Base-by-base conservation (phyloP, 495 filamentous ascomycete genomes). In the Lasiosphaeria miniovina region DNA sequence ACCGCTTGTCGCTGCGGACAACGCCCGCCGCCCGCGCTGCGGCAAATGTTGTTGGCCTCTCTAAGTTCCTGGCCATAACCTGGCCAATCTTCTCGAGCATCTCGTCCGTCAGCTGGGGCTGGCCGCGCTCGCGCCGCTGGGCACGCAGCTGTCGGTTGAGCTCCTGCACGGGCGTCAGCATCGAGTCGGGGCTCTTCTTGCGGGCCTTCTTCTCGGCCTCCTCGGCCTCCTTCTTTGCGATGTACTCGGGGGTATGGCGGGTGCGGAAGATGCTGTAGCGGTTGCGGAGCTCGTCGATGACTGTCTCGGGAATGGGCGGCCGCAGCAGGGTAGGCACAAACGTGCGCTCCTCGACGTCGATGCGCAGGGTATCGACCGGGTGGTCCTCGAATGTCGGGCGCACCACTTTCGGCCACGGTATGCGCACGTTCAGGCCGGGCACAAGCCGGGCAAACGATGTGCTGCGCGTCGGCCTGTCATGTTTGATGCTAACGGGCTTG, bases 231-330 rank as follows among this genome's bases (percentile, higher is more conserved):
- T 84, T 86, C 80, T 68, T 77, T 57, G 74, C 81, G 36, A 89
- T 68, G 71, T 86, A 90, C 66, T 84, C 82, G 57, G 76, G 75
- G 41, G 92, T 88, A 71, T 96, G 92, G 32, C 92, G 76, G 46
- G 83, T 89, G 62, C 93, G 83, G 86, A 91, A 96, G 61, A 82
- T 85, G 60, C 83, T 86, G 83, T 88, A 97, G 65, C 88, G 89
- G 75, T 88, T 88, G 61, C 94, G 81, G 69, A 97, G 79, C 79
- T 98, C 93, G 71, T 97, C 89, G 62, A 98, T 82, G 36, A 97
- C 83, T 33, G 69, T 77, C 49, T 76, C 71, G 33, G 94, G 91
- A 80, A 97, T 89, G n/a, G 93, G 93, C 15, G 88, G 80, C 11
- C 78, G 70, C 3, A 90, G 75, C 11, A 97, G 73, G 12, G 86